A percentile compares a stretch with the other conserved stretches of the same genome.
Conservation (phyloP, 1,284 basidiomycete genomes). For the Pseudozyma hubeiensis region DNA sequence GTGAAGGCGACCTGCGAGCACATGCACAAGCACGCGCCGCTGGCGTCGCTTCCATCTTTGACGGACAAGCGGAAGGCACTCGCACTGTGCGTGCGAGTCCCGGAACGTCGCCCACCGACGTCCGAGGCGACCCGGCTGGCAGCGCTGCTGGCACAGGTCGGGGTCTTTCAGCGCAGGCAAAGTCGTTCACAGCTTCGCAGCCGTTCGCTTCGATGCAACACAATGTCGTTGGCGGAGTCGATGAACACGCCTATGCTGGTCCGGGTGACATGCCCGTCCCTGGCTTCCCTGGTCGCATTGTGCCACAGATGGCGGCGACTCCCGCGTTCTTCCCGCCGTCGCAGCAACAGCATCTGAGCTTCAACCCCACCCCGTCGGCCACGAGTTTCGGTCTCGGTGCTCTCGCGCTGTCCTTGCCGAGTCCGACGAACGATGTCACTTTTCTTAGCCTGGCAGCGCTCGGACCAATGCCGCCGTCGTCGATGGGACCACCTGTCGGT, state of each 20-base stretch:
- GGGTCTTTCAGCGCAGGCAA: constrained; percentile 39
- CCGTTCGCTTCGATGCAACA: constrained; percentile 9
- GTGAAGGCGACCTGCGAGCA: constrained; percentile 12
- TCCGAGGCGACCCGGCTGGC: constrained; percentile 8
- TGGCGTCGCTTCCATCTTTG: constrained; percentile 18
- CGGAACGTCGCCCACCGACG: constrained; percentile 32
- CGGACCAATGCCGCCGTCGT: constrained; percentile 50
- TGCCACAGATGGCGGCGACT: constrained; percentile 15
- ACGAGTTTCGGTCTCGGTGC: constrained; percentile 8
- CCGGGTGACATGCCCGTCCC: constrained; percentile 4
- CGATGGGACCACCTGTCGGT: constrained; percentile 28
- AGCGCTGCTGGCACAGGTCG: constrained; percentile 2
- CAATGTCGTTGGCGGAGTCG: constrained; percentile 6
- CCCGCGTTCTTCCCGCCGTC: constrained; percentile 18
- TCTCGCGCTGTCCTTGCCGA: constrained; percentile 1
- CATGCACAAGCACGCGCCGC: constrained; percentile 1
- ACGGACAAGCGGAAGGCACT: constrained; percentile 35
- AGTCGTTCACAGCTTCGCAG: constrained; percentile 31
- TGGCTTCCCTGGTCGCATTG: constrained; percentile 15
- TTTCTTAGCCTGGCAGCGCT: constrained; percentile 50
- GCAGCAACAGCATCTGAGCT: constrained; percentile 23
- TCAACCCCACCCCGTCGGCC: constrained; percentile 3
- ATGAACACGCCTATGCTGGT: constrained; percentile 3
- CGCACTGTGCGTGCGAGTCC: constrained; percentile 48
- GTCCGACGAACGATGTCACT: constrained; percentile 30